Base-by-base conservation (phyloP, 352 stramenopile species). In the Globisporangium cystogenes region DNA sequence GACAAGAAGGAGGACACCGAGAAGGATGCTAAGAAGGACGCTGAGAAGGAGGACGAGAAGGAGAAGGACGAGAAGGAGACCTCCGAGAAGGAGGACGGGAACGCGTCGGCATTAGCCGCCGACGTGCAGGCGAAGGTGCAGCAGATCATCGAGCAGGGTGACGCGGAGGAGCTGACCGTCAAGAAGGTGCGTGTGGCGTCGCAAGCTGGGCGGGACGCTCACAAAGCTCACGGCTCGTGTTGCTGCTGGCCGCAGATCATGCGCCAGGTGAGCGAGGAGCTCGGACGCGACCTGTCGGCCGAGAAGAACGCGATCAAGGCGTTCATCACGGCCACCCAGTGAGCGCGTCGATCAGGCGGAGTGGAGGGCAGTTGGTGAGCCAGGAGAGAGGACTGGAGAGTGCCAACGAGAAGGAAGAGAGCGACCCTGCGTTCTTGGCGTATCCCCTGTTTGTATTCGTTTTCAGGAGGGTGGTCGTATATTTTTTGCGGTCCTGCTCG, bases 261-360 rank as follows among this genome's bases (percentile, higher is more conserved):
- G 59, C 71, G 72, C 26, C 77, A 89, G 49, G 54, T 88, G 43
- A 89, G 77, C 35, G 61, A 76, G 41, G 75, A 88, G 45, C 35
- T 87, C 41, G 80, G 77, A 33, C 70, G 77, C 40, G 80, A 91
- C 53, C 66, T 91, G 53, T 77, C 74, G 16, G 45, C 60, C n/a
- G 64, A 86, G 62, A 91, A 91, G 70, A 74, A 79, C 26, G 77
- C 76, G 43, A 91, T 91, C 70, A 90, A 90, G 67, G 73, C 86
- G 49, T 90, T 86, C 57, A 85, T 90, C 53, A 84, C 68, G 53
- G 57, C 66, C 41, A 49, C 57, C 18, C 57, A 72, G 27, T 57
- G 47, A 53, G 46, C 18, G 24, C 52, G 18, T 6, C 6, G 37
- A 18, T 39, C 14, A 11, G 31, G 14, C 31, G 27, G 62, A 54